Percentiles rank a stretch among this genome's conserved stretches.
Conservation (phyloP, 345 rosid genomes). For the Nephelium lappaceum region DNA sequence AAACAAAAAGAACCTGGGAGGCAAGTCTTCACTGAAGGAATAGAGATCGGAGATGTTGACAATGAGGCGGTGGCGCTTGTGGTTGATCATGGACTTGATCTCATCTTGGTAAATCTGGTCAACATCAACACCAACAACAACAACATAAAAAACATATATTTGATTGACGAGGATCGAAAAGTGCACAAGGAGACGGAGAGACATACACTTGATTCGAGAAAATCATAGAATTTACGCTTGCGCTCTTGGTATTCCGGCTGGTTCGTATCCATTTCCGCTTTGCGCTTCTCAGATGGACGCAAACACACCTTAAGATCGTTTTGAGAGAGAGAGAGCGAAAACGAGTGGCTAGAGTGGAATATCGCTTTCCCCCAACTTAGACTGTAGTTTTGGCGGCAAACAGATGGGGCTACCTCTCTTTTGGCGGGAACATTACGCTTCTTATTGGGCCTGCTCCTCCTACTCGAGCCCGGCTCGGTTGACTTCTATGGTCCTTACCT, state of each 20-base stretch:
- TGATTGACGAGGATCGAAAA: neutral
- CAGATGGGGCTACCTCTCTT: neutral
- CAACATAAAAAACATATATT: too few relatives aligned
- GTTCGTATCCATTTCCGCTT: slow-evolving; percentile 54
- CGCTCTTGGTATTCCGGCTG: slow-evolving; percentile 66
- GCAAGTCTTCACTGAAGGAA: slow-evolving; percentile 57
- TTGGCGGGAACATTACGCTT: slow-evolving; percentile 40
- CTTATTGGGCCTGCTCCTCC: neutral
- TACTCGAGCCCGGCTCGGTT: too few relatives aligned
- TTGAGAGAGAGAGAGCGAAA: slow-evolving; percentile 6
- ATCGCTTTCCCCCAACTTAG: neutral
- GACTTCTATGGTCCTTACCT: too few relatives aligned
- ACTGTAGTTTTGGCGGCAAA: slow-evolving; percentile 41
- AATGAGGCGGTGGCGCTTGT: slow-evolving; percentile 91
- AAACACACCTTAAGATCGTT: neutral
- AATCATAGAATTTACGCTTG: slow-evolving; percentile 81
- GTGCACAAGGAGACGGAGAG: neutral
- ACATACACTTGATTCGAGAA: slow-evolving; percentile 70
- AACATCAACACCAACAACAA: neutral
- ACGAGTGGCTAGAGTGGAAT: neutral
- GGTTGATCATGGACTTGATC: slow-evolving; percentile 78
- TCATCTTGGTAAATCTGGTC: slow-evolving; percentile 74
- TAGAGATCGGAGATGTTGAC: slow-evolving; percentile 90
- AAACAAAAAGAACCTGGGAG: slow-evolving; percentile 50
- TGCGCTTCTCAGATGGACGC: neutral